A percentile compares a stretch with the other conserved stretches of the same genome.
These are phyloP conservation scores for Monosporozyma servazzii DNA, from an alignment of 805 yeast genomes.

Conservation along the genomic window DNA sequence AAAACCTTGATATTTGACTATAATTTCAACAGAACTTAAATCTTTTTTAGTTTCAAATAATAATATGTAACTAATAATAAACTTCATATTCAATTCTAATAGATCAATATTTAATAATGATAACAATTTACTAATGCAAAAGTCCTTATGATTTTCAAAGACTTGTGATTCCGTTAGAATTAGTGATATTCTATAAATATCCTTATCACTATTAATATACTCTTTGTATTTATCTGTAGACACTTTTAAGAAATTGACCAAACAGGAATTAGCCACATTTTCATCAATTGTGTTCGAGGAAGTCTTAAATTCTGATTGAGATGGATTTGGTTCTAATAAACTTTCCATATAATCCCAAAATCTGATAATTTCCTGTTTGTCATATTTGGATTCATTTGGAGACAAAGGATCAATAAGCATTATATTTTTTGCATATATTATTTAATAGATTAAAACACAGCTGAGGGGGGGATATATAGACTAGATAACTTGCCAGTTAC, in stretches of 20 bases:
- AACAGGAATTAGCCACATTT: slow-evolving; percentile 14
- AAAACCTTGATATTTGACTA: slow-evolving; percentile 47
- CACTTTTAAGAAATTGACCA: slow-evolving; percentile 23
- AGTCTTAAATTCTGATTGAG: background rate
- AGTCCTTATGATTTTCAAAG: slow-evolving; percentile 33
- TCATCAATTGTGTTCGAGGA: slow-evolving; percentile 12
- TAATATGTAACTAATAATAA: slow-evolving; percentile 36
- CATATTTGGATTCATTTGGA: slow-evolving; percentile 8
- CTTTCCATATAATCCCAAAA: slow-evolving; percentile 26
- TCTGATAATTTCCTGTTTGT: slow-evolving; percentile 12
- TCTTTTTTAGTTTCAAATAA: slow-evolving; percentile 38
- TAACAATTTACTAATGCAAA: slow-evolving; percentile 42
- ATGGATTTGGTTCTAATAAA: slow-evolving; percentile 8
- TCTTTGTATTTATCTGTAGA: slow-evolving; percentile 23
- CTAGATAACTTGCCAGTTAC: background rate
- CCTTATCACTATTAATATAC: slow-evolving; percentile 24
- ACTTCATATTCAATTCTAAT: slow-evolving; percentile 31
- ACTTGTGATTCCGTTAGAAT: slow-evolving; percentile 27
- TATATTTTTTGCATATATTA: background rate
- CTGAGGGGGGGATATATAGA: too few species aligned
- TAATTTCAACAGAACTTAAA: slow-evolving; percentile 33
- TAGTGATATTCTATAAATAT: slow-evolving; percentile 31
- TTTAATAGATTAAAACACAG: too few species aligned
- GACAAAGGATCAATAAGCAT: slow-evolving; percentile 22
- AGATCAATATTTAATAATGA: slow-evolving; percentile 35